Evolutionary conservation across 1,284 basidiomycete species (phyloP).

Genomic region (Puccinia brachypodii): DNA sequence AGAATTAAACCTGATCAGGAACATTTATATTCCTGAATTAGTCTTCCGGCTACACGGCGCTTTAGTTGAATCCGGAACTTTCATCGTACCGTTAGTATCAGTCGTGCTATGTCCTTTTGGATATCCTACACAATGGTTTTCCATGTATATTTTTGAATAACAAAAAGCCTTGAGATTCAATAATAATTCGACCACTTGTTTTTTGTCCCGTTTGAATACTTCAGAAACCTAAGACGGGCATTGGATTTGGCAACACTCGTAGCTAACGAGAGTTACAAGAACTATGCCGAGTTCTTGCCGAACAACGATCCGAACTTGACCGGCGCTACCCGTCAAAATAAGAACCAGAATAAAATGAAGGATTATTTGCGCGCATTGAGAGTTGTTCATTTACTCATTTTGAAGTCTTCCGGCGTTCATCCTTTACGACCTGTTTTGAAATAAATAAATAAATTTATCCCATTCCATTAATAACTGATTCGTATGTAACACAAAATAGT

Average conservation of each 20-base stretch:
- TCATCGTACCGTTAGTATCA: constrained; percentile 69
- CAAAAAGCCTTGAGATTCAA: no score
- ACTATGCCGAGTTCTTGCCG: constrained; percentile 82
- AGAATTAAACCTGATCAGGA: constrained; percentile 77
- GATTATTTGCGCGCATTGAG: constrained; percentile 38
- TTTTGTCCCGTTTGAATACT: neutral
- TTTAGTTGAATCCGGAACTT: constrained; percentile 67
- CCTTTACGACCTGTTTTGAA: constrained; percentile 19
- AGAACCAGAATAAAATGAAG: constrained; percentile 28
- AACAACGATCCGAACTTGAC: constrained; percentile 58
- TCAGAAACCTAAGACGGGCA: constrained; percentile 76
- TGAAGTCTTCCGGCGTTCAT: constrained; percentile 30
- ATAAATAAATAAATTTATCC: neutral
- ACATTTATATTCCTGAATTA: constrained; percentile 86
- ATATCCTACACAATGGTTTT: no score
- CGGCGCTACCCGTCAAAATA: neutral
- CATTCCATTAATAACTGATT: neutral
- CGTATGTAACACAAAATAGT: neutral
- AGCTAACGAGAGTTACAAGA: constrained; percentile 79
- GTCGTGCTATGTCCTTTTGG: neutral
- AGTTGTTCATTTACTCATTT: constrained; percentile 21
- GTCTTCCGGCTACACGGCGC: constrained; percentile 78
- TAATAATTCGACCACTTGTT: neutral
- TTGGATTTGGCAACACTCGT: constrained; percentile 78
- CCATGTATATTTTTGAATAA: no score